Conservation (phyloP, 2,329 filamentous ascomycete species). For the Rasamsonia emersonii region DNA sequence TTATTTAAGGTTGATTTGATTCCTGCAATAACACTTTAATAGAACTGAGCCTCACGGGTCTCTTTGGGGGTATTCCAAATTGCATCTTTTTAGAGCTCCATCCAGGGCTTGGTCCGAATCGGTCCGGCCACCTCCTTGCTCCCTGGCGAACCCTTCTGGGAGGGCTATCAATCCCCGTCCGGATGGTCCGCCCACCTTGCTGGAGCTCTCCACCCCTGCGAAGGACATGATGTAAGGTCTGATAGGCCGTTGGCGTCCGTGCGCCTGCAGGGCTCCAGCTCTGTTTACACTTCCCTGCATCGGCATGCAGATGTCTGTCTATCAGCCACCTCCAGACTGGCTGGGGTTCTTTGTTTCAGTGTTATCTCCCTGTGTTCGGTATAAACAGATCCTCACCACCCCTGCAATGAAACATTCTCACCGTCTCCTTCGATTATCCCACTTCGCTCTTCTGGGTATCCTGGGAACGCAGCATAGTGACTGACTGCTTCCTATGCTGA, state of each 20-base stretch:
- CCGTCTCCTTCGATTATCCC: too few relatives aligned
- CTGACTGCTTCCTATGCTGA: not conserved
- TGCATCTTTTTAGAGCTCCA: too few relatives aligned
- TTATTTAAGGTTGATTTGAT: too few relatives aligned
- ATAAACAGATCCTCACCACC: slow-evolving; percentile 23
- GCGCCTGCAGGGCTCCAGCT: slow-evolving; percentile 18
- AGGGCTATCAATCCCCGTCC: too few relatives aligned
- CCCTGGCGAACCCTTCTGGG: slow-evolving; percentile 9
- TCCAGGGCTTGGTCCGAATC: too few relatives aligned
- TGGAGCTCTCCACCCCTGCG: slow-evolving; percentile 24
- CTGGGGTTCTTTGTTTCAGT: slow-evolving; percentile 7
- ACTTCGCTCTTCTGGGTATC: too few relatives aligned
- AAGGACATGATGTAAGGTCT: slow-evolving; percentile 32
- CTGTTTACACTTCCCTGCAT: slow-evolving; percentile 30
- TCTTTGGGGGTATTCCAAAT: too few relatives aligned
- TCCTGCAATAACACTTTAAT: too few relatives aligned
- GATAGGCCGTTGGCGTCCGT: slow-evolving; percentile 28
- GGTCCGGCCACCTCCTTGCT: slow-evolving; percentile 14
- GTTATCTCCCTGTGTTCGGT: slow-evolving; percentile 13
- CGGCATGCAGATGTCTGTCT: slow-evolving; percentile 25
- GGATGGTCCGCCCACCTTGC: slow-evolving; percentile 19
- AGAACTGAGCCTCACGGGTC: too few relatives aligned
- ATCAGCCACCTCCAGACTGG: slow-evolving; percentile 21
- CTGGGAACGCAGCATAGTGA: too few relatives aligned
- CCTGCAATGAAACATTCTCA: too few relatives aligned